Percentiles rank a stretch among this genome's conserved stretches.
phyloP scores from a whole-genome alignment of 192 early-diverging fungal genomes.

The Coemansia sp. region DNA sequence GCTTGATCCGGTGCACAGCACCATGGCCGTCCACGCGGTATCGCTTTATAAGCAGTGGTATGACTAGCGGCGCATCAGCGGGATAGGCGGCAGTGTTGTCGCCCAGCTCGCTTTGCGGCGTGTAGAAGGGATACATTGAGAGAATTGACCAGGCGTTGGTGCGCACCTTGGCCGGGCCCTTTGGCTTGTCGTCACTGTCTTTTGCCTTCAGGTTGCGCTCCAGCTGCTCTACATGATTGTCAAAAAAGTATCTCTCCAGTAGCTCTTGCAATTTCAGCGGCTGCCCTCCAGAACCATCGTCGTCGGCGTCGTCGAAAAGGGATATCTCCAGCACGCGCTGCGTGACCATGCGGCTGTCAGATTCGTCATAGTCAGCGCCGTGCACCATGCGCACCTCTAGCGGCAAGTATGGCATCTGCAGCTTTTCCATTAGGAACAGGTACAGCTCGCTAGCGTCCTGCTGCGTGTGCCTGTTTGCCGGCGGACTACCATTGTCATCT shows the following conservation, averaged over 20 bases:
- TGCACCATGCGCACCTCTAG: constrained; percentile 68
- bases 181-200: background rate
- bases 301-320: constrained; percentile 27
- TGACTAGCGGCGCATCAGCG: constrained; percentile 58
- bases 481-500: background rate
- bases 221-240: constrained; percentile 55
- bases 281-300: background rate
- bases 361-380: constrained; percentile 64
- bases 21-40: constrained; percentile 57
- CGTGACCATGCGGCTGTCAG: constrained; percentile 69
- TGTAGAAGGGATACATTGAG: constrained; percentile 72
- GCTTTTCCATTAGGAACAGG: constrained; percentile 65
- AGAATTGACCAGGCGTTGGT: constrained; percentile 75
- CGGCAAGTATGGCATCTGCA: constrained; percentile 70
- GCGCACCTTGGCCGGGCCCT: constrained; percentile 39
- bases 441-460: constrained; percentile 75
- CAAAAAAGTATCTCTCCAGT: constrained; percentile 66
- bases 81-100: constrained; percentile 60
- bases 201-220: constrained; percentile 33
- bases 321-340: constrained; percentile 64
- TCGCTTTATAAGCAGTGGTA: constrained; percentile 73
- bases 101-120: constrained; percentile 68
- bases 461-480: constrained; percentile 42
- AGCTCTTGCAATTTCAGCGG: constrained; percentile 59
- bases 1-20: constrained; percentile 43